These are phyloP conservation scores for Fusarium anguioides DNA, from an alignment of 2,329 filamentous ascomycete genomes.

Conservation along the genomic window DNA sequence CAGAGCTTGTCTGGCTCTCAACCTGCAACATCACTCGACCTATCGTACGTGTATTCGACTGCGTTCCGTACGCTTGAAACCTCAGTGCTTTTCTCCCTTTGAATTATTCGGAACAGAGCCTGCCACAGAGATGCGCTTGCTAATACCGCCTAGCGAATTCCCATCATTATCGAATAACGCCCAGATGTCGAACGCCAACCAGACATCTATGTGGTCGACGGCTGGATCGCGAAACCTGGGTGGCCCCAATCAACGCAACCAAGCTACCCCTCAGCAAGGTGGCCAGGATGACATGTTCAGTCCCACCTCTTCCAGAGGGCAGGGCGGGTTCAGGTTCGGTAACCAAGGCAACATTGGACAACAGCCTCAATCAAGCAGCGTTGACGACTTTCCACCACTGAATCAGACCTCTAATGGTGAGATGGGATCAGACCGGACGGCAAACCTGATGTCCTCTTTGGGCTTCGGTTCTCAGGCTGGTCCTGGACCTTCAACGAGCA, in stretches of 20 bases:
- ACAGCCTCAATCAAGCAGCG: slow-evolving; percentile 60
- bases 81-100: not conserved
- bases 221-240: slow-evolving; percentile 61
- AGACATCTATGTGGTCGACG: slow-evolving; percentile 66
- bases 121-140: not conserved
- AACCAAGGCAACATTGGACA: slow-evolving; percentile 57
- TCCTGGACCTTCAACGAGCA: slow-evolving; percentile 52
- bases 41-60: slow-evolving; percentile 66
- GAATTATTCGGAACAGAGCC: not conserved
- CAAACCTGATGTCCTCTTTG: slow-evolving; percentile 64
- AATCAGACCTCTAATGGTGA: slow-evolving; percentile 68
- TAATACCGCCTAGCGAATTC: slow-evolving; percentile 68
- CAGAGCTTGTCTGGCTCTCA: slow-evolving; percentile 73
- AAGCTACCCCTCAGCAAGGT: slow-evolving; percentile 63
- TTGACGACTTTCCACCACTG: slow-evolving; percentile 72
- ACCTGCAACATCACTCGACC: slow-evolving; percentile 69
- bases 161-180: slow-evolving; percentile 72
- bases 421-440: slow-evolving; percentile 65
- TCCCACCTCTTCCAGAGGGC: slow-evolving; percentile 57
- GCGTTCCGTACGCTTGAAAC: not conserved
- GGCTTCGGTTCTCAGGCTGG: slow-evolving; percentile 63
- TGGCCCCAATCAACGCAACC: slow-evolving; percentile 62
- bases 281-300: slow-evolving; percentile 61
- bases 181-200: slow-evolving; percentile 61
- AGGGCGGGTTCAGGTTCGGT: slow-evolving; percentile 66